phyloP scores from a whole-genome alignment of 768 basidiomycete species.

The Suillus cothurnatus region DNA sequence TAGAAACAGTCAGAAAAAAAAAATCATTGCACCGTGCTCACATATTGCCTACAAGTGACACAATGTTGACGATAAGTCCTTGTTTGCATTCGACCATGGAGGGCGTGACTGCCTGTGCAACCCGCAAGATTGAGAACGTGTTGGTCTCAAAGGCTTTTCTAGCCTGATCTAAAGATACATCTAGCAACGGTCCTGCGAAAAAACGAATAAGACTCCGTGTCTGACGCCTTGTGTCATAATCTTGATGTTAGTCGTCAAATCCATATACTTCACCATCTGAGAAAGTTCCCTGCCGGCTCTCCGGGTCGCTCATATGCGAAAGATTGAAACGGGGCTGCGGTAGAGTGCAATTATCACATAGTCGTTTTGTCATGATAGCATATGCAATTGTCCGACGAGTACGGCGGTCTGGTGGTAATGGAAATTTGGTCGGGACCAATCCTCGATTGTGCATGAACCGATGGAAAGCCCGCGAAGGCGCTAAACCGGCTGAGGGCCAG shows the following conservation, averaged over 20 bases:
- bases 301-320: not conserved
- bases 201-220: not conserved
- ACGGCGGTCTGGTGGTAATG: not conserved
- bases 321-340: not conserved
- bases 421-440: not conserved
- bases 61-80: conserved; percentile 75
- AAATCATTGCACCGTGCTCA: conserved; percentile 33
- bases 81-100: conserved; percentile 65
- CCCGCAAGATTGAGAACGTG: conserved; percentile 57
- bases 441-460: not conserved
- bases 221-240: not conserved
- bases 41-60: conserved; percentile 67
- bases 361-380: not conserved
- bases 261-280: not conserved
- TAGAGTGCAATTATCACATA: not conserved
- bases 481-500: not conserved
- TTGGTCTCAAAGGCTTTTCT: conserved; percentile 59
- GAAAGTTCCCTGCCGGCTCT: not conserved
- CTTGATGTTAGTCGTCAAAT: not conserved
- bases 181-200: too few relatives aligned
- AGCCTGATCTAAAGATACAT: too few relatives aligned
- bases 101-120: conserved; percentile 64
- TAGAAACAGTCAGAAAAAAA: too few relatives aligned
- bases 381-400: not conserved
- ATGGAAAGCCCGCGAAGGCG: not conserved